Conservation (phyloP, 2,329 filamentous ascomycete species). For the Arthrobotrys iridis region DNA sequence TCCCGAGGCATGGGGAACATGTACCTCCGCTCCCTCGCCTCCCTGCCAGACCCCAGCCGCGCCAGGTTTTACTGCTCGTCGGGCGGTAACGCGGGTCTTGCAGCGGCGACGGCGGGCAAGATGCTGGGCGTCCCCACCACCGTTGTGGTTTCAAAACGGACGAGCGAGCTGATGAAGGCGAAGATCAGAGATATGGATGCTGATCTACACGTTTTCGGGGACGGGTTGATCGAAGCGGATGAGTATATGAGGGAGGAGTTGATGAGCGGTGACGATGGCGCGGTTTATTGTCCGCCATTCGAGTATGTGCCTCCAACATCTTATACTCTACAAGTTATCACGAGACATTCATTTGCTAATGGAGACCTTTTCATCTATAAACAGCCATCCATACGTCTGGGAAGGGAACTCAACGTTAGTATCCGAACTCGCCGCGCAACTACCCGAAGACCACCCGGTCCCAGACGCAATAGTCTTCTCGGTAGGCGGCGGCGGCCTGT, state of each 20-base stretch:
- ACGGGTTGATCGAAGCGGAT: conserved; percentile 76
- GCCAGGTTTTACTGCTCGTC: conserved; percentile 81
- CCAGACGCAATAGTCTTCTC: conserved; percentile 79
- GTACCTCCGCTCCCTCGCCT: conserved; percentile 67
- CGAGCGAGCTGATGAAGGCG: conserved; percentile 74
- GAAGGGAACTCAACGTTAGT: conserved; percentile 71
- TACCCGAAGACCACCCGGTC: conserved; percentile 57
- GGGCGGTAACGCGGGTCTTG: conserved; percentile 85
- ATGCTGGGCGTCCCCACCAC: conserved; percentile 74
- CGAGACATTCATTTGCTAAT: too few species aligned
- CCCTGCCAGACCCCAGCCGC: conserved; percentile 60
- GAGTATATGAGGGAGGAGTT: conserved; percentile 69
- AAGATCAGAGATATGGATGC: conserved; percentile 76
- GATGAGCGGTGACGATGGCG: conserved; percentile 65
- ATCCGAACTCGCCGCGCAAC: conserved; percentile 64
- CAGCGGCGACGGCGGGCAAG: conserved; percentile 77
- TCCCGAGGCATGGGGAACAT: conserved; percentile 79
- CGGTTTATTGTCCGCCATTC: conserved; percentile 76
- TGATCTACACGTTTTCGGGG: conserved; percentile 74
- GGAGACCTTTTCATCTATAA: background rate
- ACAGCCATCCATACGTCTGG: conserved; percentile 69
- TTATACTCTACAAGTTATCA: too few species aligned
- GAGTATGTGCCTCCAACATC: too few species aligned
- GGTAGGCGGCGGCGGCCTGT: conserved; percentile 81
- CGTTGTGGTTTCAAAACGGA: conserved; percentile 76